Conservation (phyloP, 2,329 filamentous ascomycete genomes). For the Ophidiomyces ophidiicola region DNA sequence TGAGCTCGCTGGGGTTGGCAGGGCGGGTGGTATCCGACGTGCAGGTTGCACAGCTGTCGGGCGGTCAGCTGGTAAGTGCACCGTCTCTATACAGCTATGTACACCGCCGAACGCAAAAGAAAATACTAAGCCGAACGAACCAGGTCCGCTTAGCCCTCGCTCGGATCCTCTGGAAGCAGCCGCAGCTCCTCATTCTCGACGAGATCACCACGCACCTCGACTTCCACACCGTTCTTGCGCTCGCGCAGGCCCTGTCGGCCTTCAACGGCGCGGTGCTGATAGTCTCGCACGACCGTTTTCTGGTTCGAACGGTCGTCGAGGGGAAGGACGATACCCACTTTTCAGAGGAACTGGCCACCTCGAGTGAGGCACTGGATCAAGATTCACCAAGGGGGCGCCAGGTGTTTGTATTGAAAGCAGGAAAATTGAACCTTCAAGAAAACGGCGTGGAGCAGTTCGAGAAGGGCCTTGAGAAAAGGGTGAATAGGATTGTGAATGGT, state of each 20-base stretch:
- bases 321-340: constrained; percentile 38
- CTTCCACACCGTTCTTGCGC: constrained; percentile 62
- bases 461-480: constrained; percentile 48
- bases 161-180: constrained; percentile 53
- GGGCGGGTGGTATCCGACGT: constrained; percentile 62
- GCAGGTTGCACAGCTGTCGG: constrained; percentile 59
- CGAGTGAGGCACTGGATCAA: constrained; percentile 29
- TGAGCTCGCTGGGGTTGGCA: constrained; percentile 57
- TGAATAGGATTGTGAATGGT: constrained; percentile 33
- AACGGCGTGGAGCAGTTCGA: constrained; percentile 57
- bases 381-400: constrained; percentile 38
- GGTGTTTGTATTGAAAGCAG: constrained; percentile 50
- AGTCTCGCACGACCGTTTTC: constrained; percentile 72
- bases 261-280: constrained; percentile 67
- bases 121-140: constrained; percentile 18
- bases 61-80: constrained; percentile 61
- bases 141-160: constrained; percentile 52
- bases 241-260: constrained; percentile 51
- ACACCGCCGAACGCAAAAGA: too few relatives aligned
- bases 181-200: constrained; percentile 64
- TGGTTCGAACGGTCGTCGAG: constrained; percentile 62
- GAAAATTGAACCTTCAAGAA: constrained; percentile 44
- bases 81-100: too few relatives aligned
- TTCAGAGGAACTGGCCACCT: constrained; percentile 30
- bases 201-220: constrained; percentile 80